These are phyloP conservation scores for Zygosaccharomyces sapae DNA, from an alignment of 1,139 yeast species.

Conservation along the genomic window DNA sequence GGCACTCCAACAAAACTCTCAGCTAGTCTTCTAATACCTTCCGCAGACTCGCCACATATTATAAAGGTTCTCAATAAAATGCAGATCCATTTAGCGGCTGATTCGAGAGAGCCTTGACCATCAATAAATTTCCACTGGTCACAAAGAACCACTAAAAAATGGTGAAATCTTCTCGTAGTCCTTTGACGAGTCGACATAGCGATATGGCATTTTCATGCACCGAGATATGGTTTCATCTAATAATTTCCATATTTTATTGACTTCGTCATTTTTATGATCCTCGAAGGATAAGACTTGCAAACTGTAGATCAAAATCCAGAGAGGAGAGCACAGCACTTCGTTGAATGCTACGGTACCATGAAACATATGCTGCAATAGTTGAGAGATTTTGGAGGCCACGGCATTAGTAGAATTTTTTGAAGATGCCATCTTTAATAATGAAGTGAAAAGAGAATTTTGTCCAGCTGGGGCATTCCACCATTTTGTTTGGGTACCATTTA, in stretches of 20 bases:
- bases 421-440: conserved; percentile 49
- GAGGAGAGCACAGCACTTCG: conserved; percentile 44
- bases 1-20: conserved; percentile 26
- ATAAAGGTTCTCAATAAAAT: conserved; percentile 43
- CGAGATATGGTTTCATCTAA: conserved; percentile 73
- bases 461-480: conserved; percentile 58
- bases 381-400: conserved; percentile 37
- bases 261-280: conserved; percentile 15
- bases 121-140: conserved; percentile 72
- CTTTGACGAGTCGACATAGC: conserved; percentile 67
- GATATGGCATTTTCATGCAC: conserved; percentile 70
- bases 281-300: conserved; percentile 27
- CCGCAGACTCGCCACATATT: conserved; percentile 52
- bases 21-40: conserved; percentile 36
- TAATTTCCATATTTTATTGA: conserved; percentile 49
- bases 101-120: conserved; percentile 27
- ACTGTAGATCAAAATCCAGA: conserved; percentile 43
- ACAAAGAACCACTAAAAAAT: conserved; percentile 55
- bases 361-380: conserved; percentile 42
- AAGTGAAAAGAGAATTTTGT: conserved; percentile 54
- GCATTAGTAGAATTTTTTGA: conserved; percentile 35
- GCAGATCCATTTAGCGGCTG: conserved; percentile 49
- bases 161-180: conserved; percentile 51
- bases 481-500: conserved; percentile 43
- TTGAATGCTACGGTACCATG: conserved; percentile 50